A percentile compares a stretch with the other conserved stretches of the same genome.
Evolutionary conservation across 2,329 filamentous ascomycete species (phyloP).

Genomic region (Epichloe glyceriae): DNA sequence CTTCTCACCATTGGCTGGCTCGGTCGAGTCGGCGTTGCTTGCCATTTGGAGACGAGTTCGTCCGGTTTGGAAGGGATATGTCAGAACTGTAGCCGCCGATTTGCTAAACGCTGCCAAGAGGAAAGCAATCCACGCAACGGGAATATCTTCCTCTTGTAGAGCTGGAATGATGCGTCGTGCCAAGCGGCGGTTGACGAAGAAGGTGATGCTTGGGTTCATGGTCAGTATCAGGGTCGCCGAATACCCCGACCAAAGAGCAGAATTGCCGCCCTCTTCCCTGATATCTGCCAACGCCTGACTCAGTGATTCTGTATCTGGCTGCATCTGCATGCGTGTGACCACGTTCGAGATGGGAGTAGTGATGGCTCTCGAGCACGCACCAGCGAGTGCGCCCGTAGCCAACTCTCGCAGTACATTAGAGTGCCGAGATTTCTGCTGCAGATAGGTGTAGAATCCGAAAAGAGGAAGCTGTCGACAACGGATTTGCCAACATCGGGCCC

Average conservation of each 20-base stretch:
- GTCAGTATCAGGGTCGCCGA: constrained; percentile 68
- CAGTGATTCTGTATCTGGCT: constrained; percentile 32
- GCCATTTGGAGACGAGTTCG: constrained; percentile 64
- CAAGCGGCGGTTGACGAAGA: constrained; percentile 65
- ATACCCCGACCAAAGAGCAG: constrained; percentile 81
- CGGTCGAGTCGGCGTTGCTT: constrained; percentile 13
- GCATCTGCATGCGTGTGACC: constrained; percentile 69
- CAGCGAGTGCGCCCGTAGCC: constrained; percentile 58
- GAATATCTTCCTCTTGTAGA: constrained; percentile 28
- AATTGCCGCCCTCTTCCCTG: constrained; percentile 52
- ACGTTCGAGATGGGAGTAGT: constrained; percentile 75
- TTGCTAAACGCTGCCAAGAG: constrained; percentile 63
- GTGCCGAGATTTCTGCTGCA: constrained; percentile 25
- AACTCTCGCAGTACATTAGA: constrained; percentile 61
- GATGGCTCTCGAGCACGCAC: constrained; percentile 59
- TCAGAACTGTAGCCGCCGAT: constrained; percentile 59
- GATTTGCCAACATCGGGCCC: constrained; percentile 53
- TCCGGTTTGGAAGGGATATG: constrained; percentile 78
- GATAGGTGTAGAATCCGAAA: constrained; percentile 67
- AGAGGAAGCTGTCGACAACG: constrained; percentile 66
- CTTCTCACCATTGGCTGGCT: constrained; percentile 3
- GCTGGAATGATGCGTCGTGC: constrained; percentile 44
- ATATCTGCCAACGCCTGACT: constrained; percentile 52
- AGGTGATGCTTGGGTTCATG: constrained; percentile 75
- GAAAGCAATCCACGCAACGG: constrained; percentile 28